Evolutionary conservation across 2,329 filamentous ascomycete species (phyloP), one percentile per base, ranked within the genome.

Genomic region (Shiraia bambusicola): DNA sequence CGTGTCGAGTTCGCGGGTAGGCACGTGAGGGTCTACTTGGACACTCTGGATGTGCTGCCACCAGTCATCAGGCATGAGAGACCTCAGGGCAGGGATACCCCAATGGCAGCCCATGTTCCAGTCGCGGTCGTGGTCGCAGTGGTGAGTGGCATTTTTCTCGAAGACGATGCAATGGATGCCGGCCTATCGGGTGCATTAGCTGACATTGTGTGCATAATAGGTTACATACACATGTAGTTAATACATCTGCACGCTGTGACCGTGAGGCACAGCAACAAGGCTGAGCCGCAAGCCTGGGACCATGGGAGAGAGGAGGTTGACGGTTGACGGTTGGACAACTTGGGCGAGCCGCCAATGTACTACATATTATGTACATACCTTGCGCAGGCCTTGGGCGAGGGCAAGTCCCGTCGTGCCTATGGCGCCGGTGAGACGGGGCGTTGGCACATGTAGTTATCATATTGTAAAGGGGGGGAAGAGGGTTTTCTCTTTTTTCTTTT

Each of bases 51-150:
- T 69, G 61, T n/a, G 73, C 67, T 57, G 80, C 41, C 55, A 84
- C 77, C 52, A 61, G 10, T 74, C 63, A 0, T 76, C 61, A 0
- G 80, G 76, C 19, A 84, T 66, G 15, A 83, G 68, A 6, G 69
- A 58, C 31, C 75, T 70, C 28, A 84, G 67, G 1, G 71, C 72
- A 0, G 76, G 70, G 6, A 83, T 70, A 4, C 77, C 79, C 81
- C 81, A 85, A 57, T 84, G 79, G 42, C 85, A 68, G 0, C 81
- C 84, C 42, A 85, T 67, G 3, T 80, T 82, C 83, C 81, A 85
- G 47, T 82, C 81, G 67, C 76, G 24, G 74, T 76, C 42, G 67
- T 76, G 24, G 74, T 76, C 42, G 63, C 68, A 29, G 28, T 52
- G 46, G 25, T 77, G 67, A 28, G 76, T 71, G 4, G 56, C 42